phyloP scores from a whole-genome alignment of 139 green algal genomes.

The Chlorella sp. region DNA sequence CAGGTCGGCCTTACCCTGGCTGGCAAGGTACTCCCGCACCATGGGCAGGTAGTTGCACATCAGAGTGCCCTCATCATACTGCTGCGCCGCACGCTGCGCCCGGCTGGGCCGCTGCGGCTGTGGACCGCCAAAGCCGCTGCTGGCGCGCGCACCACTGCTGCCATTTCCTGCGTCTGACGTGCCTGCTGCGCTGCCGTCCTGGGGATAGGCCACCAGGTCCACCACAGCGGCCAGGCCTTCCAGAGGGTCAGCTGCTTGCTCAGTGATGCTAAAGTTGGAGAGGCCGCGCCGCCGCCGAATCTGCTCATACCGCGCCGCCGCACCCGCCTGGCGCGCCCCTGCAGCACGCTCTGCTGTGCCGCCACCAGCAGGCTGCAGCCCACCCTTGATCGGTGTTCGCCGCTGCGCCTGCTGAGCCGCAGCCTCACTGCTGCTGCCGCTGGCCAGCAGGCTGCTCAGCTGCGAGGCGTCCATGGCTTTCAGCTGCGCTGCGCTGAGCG shows the following conservation, averaged over 20 bases:
- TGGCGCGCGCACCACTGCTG: not conserved
- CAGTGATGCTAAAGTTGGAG: slow-evolving; percentile 11
- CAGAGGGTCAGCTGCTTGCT: slow-evolving; percentile 25
- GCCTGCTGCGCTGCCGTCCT: not conserved
- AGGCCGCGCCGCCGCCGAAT: slow-evolving; percentile 21
- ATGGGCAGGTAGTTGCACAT: slow-evolving; percentile 46
- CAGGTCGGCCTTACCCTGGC: not conserved
- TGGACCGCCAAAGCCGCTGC: not conserved
- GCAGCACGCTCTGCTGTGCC: not conserved
- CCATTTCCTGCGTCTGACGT: not conserved
- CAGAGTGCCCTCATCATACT: slow-evolving; percentile 38
- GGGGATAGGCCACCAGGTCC: slow-evolving; percentile 23
- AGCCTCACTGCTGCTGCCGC: not conserved
- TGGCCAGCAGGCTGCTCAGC: slow-evolving; percentile 19
- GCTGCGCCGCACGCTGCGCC: not conserved
- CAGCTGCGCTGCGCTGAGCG: slow-evolving; percentile 44
- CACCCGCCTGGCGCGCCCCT: not conserved
- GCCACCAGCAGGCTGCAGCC: not conserved
- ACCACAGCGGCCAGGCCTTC: slow-evolving; percentile 14
- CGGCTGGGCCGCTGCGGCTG: not conserved
- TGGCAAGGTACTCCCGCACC: slow-evolving; percentile 36
- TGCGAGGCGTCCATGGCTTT: slow-evolving; percentile 11
- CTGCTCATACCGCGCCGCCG: slow-evolving; percentile 20
- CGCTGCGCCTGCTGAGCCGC: not conserved
- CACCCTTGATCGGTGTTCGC: not conserved